phyloP scores from a whole-genome alignment of 768 basidiomycete species.

The Psilocybe azurescens region DNA sequence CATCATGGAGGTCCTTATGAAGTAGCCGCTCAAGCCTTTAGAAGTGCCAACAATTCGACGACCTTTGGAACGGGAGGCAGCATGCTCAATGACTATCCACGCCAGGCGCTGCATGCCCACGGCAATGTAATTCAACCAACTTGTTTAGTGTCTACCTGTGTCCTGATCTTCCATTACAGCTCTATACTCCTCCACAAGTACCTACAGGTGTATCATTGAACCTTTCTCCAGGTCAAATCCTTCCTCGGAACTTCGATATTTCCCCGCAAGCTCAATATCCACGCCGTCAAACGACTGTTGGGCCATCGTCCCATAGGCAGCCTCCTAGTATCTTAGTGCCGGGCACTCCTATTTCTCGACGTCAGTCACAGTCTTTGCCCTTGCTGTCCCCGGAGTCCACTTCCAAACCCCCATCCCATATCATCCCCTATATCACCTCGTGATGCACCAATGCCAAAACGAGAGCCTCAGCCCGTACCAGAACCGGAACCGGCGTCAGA shows the following conservation, averaged over 20 bases:
- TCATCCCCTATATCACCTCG: neutral
- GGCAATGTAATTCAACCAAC: constrained; percentile 24
- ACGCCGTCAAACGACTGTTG: neutral
- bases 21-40: constrained; percentile 40
- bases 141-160: neutral
- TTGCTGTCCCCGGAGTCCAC: neutral
- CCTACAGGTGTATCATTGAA: constrained; percentile 51
- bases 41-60: constrained; percentile 19
- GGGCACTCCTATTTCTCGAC: constrained; percentile 13
- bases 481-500: constrained; percentile 1
- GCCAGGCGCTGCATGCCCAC: constrained; percentile 25
- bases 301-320: neutral
- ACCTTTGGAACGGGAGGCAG: constrained; percentile 28
- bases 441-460: neutral
- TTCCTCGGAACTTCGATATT: constrained; percentile 42
- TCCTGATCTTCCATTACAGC: constrained; percentile 21
- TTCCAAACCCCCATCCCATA: constrained; percentile 11
- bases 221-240: constrained; percentile 60
- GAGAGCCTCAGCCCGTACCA: neutral
- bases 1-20: constrained; percentile 84
- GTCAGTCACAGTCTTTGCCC: constrained; percentile 14
- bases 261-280: constrained; percentile 7
- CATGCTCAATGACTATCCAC: constrained; percentile 22
- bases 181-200: constrained; percentile 36
- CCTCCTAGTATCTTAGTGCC: constrained; percentile 1